Evolutionary conservation across 805 yeast species (phyloP), one percentile per base, ranked within the genome.

Genomic region (Nakazawaea anatomiae): DNA sequence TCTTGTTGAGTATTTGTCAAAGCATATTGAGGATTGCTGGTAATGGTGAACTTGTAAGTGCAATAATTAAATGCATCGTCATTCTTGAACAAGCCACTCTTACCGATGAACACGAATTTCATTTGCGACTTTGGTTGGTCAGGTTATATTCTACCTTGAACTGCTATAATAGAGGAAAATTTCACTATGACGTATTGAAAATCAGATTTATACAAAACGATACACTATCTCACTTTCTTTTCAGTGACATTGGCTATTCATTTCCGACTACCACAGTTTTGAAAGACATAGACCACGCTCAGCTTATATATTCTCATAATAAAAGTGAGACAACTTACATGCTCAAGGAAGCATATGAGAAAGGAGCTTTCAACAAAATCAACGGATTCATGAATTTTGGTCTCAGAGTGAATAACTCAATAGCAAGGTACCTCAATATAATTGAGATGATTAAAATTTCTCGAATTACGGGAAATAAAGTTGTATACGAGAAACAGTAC

Each of bases 171-270:
- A 63, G 71, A 41, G 84, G 91, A 0, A 57, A 64, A 35, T 61
- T 64, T 6, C 77, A 81, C 44, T 89, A 77, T 62, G 64, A 74
- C 12, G 60, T 71, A 1, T 65, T 91, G 47, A 79, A 81, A 38
- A 77, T 89, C 57, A 88, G 86, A 60, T 82, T 84, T 68, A 66
- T 90, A 7, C 98, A 92, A 65, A 71, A 75, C 47, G 97, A 91
- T 59, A 77, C 88, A 0, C 63, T 87, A 44, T 77, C 83, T 10
- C 77, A 80, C 54, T 73, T 76, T 54, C 58, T 83, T 8, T 65
- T 73, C 8, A 70, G 81, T 0, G 72, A 88, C 46, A 56, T 73
- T 29, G 70, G 82, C 1, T 60, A 80, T 0, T 54, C 73, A 1
- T 63, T 60, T 39, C 87, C 88, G 0, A 58, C 69, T 1, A 66